Evolutionary conservation across 2,329 filamentous ascomycete species (phyloP).

Genomic region (Bipolaris cookei): DNA sequence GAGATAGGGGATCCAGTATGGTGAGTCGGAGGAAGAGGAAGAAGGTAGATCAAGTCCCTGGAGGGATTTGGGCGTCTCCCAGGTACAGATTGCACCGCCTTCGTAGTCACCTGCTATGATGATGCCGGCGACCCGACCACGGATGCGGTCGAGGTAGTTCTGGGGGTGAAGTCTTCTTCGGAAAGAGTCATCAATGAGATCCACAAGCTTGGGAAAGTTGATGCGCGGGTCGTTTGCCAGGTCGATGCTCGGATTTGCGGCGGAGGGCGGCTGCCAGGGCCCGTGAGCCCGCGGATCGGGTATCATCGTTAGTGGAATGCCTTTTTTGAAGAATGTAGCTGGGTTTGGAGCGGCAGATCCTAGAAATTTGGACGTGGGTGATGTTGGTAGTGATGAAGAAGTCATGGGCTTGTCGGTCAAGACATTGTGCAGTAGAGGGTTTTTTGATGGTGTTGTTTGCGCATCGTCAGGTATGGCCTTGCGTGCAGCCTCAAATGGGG

Average conservation of each 20-base stretch:
- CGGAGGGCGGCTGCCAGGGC: slow-evolving; percentile 72
- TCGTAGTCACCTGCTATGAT: slow-evolving; percentile 98
- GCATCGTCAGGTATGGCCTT: slow-evolving; percentile 51
- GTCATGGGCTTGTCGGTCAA: slow-evolving; percentile 92
- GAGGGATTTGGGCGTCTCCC: slow-evolving; percentile 76
- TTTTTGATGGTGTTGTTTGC: slow-evolving; percentile 68
- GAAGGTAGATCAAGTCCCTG: slow-evolving; percentile 26
- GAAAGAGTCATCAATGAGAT: slow-evolving; percentile 95
- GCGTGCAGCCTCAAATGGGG: slow-evolving; percentile 79
- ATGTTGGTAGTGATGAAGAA: slow-evolving; percentile 84
- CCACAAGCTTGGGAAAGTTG: slow-evolving; percentile 79
- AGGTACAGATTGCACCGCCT: slow-evolving; percentile 91
- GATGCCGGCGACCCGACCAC: slow-evolving; percentile 81
- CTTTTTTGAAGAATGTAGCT: slow-evolving; percentile 87
- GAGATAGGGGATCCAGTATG: slow-evolving; percentile 78
- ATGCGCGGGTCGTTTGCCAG: slow-evolving; percentile 78
- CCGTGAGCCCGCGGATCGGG: slow-evolving; percentile 67
- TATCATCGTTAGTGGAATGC: slow-evolving; percentile 85
- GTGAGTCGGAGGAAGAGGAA: slow-evolving; percentile 51
- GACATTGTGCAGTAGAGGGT: slow-evolving; percentile 93
- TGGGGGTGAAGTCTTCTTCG: slow-evolving; percentile 80
- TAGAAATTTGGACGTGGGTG: slow-evolving; percentile 35
- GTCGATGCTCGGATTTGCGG: slow-evolving; percentile 66
- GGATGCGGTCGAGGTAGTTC: slow-evolving; percentile 82
- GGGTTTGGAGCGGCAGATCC: slow-evolving; percentile 51